These are phyloP conservation scores for Erysimum pusillum DNA, from an alignment of 441 rosid genomes.

Conservation along the genomic window DNA sequence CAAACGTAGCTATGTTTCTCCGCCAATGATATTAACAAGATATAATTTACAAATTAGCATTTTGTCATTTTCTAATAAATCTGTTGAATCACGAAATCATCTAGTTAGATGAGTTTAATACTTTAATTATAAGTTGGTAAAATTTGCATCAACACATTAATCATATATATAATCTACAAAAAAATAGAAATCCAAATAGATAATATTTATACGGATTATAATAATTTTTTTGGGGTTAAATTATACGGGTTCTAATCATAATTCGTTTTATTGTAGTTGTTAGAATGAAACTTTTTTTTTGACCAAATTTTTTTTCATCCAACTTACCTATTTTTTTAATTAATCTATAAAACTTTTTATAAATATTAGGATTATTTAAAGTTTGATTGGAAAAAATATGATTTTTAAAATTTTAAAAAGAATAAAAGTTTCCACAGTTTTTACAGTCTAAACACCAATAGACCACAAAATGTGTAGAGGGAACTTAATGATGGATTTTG, in stretches of 20 bases:
- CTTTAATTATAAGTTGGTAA: too few species aligned
- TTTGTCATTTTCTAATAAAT: neutral
- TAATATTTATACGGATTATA: conserved; percentile 14
- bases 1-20: conserved; percentile 12
- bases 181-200: neutral
- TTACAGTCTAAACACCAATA: too few species aligned
- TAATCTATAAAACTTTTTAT: too few species aligned
- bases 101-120: conserved; percentile 21
- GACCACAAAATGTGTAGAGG: conserved; percentile 5
- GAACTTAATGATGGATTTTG: conserved; percentile 33
- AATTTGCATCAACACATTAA: conserved; percentile 7
- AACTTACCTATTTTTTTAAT: neutral
- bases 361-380: too few species aligned
- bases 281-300: neutral
- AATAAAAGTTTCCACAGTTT: too few species aligned
- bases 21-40: neutral
- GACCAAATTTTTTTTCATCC: neutral
- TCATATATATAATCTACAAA: neutral
- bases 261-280: conserved; percentile 18
- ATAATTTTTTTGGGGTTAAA: too few species aligned
- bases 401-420: too few species aligned
- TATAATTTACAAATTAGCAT: conserved; percentile 8
- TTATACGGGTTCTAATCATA: too few species aligned
- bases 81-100: neutral
- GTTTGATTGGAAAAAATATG: too few species aligned